Conservation (phyloP, 345 rosid genomes). For the Rhodomyrtus tomentosa region DNA sequence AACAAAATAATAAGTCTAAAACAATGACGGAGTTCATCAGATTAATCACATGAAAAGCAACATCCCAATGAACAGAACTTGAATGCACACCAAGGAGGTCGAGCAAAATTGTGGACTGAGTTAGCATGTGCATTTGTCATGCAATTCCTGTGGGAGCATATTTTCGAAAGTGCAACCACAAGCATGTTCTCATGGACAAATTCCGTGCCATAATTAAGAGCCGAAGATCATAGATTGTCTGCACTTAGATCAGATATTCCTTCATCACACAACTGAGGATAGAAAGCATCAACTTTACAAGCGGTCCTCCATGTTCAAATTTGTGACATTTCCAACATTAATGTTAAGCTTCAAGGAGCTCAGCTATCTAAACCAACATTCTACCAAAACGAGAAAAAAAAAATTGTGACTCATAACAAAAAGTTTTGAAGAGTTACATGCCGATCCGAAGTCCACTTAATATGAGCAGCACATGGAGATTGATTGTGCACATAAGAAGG, state of each 20-base stretch:
- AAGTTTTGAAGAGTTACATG: constrained; percentile 36
- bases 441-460: constrained; percentile 77
- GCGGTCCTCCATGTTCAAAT: neutral
- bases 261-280: neutral
- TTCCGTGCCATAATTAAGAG: neutral
- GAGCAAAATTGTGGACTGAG: neutral
- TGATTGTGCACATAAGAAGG: constrained; percentile 85
- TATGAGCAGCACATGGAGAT: constrained; percentile 63
- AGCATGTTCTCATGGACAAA: neutral
- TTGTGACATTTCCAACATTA: neutral
- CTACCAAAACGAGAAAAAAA: neutral
- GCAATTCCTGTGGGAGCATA: neutral
- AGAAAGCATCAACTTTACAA: neutral
- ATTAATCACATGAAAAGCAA: neutral
- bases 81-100: neutral
- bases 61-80: neutral
- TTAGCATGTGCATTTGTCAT: neutral
- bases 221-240: neutral
- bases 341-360: neutral
- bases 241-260: neutral
- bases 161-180: neutral
- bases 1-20: neutral
- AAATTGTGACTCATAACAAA: neutral
- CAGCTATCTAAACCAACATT: neutral
- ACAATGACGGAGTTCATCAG: neutral